Base-by-base conservation (phyloP, 768 basidiomycete genomes). In the Lactarius psammicola region DNA sequence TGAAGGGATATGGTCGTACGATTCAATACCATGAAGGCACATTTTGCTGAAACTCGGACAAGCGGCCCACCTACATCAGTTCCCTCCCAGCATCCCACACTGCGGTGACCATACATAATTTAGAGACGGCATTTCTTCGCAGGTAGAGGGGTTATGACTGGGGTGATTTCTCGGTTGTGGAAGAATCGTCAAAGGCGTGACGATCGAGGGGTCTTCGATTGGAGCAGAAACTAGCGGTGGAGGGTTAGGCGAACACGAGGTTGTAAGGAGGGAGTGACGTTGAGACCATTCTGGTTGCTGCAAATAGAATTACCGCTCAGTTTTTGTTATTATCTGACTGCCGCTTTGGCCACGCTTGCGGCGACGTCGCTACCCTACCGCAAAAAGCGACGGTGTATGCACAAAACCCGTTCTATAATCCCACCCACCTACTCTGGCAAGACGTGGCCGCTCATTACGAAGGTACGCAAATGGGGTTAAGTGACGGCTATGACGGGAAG, bases 191-290 rank as follows among this genome's bases (percentile, higher is more conserved):
- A 30, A 46, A 42, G 56, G 20, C 20, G 31, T 65, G 20, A 17
- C 23, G 65, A 66, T 59, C 49, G 33, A 59, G 56, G 51, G 51
- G 51, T 59, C 56, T 63, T 23, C 51, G 59, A 23, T 58, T 55
- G 53, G 56, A 26, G 42, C 38, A 66, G 61, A 53, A 28, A 59
- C 40, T 55, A 67, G 61, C 40, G 61, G 66, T 55, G 58, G 42
- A 63, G 66, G 61, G 62, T 67, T 46, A 59, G 56, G 61, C 60
- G 18, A 46, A 62, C 66, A 67, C 33, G 66, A 44, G 57, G 61
- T 58, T 57, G 31, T 38, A 33, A 56, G 49, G 34, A 54, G 28
- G 56, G 33, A 20, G 33, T 44, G 49, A 38, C 18, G 38, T 59
- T 55, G 56, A 46, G 23, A 28, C 28, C 42, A 30, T 31, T 36